Conservation (phyloP, 371 early-diverging fungal genomes). For the Circinella umbellata region DNA sequence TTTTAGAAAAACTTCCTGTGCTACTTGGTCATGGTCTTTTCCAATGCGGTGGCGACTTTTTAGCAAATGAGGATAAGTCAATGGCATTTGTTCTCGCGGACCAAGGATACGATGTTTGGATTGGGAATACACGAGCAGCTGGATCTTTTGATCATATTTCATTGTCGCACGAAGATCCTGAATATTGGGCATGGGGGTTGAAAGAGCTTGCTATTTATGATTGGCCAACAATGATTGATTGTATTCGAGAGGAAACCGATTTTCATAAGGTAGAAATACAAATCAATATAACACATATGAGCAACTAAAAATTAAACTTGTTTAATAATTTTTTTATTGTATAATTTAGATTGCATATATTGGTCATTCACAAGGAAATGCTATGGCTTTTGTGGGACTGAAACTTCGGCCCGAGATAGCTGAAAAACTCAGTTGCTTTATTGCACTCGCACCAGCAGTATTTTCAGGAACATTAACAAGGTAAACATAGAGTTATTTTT, state of each 20-base stretch:
- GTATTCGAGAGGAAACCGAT: conserved; percentile 33
- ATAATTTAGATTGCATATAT: conserved; percentile 55
- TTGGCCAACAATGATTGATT: conserved; percentile 49
- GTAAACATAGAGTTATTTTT: conserved; percentile 23
- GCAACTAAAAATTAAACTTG: background rate
- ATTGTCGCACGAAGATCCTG: conserved; percentile 35
- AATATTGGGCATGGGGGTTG: conserved; percentile 63
- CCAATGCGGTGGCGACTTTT: conserved; percentile 63
- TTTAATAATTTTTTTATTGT: background rate
- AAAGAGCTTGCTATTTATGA: conserved; percentile 59
- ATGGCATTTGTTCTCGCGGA: conserved; percentile 57
- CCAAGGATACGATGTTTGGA: conserved; percentile 61
- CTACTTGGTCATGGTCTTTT: conserved; percentile 66
- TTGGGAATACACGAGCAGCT: conserved; percentile 50
- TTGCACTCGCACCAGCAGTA: conserved; percentile 64
- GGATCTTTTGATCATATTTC: conserved; percentile 31
- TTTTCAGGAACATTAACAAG: conserved; percentile 53
- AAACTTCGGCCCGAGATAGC: conserved; percentile 43
- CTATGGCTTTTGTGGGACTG: conserved; percentile 59
- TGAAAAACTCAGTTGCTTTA: conserved; percentile 50
- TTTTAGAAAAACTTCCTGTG: conserved; percentile 39
- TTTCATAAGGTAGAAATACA: conserved; percentile 29
- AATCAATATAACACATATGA: background rate
- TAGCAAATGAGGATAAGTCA: conserved; percentile 53
- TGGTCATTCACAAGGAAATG: conserved; percentile 68